Evolutionary conservation across 1,284 basidiomycete genomes (phyloP).

Genomic region (Cystobasidium pallidum): DNA sequence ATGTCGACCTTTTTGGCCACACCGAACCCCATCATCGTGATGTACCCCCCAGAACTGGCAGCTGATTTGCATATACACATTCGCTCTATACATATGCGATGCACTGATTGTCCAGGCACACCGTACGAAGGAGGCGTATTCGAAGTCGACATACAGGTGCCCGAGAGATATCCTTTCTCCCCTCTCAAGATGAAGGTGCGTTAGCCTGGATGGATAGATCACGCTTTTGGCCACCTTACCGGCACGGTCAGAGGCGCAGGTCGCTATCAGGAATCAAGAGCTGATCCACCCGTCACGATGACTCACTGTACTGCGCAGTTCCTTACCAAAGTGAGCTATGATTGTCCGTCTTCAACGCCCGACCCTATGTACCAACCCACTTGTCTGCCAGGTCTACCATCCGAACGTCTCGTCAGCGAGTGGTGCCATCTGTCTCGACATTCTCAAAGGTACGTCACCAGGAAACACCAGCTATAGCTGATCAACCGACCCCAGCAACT

Average conservation of each 20-base stretch:
- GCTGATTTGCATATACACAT: neutral
- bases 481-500: neutral
- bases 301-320: conserved; percentile 46
- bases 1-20: conserved; percentile 1
- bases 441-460: conserved; percentile 49
- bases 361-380: neutral
- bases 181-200: conserved; percentile 97
- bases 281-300: too few species aligned
- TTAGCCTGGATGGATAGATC: neutral
- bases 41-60: neutral
- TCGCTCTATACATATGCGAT: too few species aligned
- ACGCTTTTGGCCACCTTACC: neutral
- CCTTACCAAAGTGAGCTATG: conserved; percentile 48
- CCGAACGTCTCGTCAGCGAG: conserved; percentile 94
- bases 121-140: conserved; percentile 93
- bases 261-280: too few species aligned
- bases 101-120: conserved; percentile 66
- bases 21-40: too few species aligned
- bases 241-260: too few species aligned
- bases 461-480: too few species aligned
- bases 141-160: conserved; percentile 59
- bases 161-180: conserved; percentile 65
- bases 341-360: neutral
- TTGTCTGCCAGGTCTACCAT: conserved; percentile 80
- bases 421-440: conserved; percentile 80